Evolutionary conservation across 2,329 filamentous ascomycete species (phyloP), one percentile per base, ranked within the genome.

Genomic region (Ceratocystis smalleyi): DNA sequence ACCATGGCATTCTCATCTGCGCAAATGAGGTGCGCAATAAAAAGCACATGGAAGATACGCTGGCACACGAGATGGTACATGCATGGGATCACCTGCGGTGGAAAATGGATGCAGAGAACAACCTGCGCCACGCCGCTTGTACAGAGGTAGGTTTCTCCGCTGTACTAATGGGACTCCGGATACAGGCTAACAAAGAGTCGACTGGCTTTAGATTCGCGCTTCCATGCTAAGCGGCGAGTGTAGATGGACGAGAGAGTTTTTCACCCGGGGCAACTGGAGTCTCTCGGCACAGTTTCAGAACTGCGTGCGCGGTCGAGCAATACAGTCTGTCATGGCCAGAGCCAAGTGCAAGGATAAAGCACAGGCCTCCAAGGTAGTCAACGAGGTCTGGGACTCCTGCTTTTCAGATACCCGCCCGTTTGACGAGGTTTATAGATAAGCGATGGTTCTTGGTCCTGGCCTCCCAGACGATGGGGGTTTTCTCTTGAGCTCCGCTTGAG

Each of bases 361-460:
- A 15, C 89, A 97, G 69, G 94, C 94, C 3, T 82, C 84, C 62
- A 89, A 88, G 76, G 85, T 95, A 30, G 90, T 99, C 65, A 94
- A 97, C 75, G 87, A 95, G 75, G 94, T 99, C n/a, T 99, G 92
- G 90, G 91, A 96, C 69, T 96, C 91, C 70, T 99, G 94, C 74
- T 99, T 95, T 73, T 78, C 83, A 62, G 94, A 99, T 75, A 97
- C 92, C 3, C 80, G 94, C 71, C 94, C 94, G 1, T 99, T 99
- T 75, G 91, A 97, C 74, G 92, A 97, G 73, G 91, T 99, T 63
- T 99, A 96, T 74, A 85, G 89, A 73, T 92, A 74, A 24, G 32
- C 35, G 10, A 32, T 7, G 8, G 12, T 1, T 22, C 43, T 19
- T 40, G 35, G 22, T 5, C 43, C n/a, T n/a, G n/a, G n/a, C n/a